phyloP scores from a whole-genome alignment of 116 monocot genomes.

The Papilionanthe hybrid region DNA sequence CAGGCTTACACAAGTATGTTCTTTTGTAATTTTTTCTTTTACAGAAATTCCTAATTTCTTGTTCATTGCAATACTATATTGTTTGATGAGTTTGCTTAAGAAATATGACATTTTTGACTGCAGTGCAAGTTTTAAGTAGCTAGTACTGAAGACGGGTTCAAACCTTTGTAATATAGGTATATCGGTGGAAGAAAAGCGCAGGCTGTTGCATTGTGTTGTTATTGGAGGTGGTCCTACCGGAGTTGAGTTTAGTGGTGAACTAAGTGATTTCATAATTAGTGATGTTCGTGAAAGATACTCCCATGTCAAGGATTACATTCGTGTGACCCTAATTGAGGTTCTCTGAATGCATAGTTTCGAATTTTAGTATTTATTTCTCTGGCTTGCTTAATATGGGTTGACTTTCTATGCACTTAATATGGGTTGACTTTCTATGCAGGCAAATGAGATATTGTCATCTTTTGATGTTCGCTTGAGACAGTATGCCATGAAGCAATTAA shows the following conservation, averaged over 20 bases:
- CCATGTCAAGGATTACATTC: slow-evolving; percentile 92
- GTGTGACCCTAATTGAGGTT: slow-evolving; percentile 94
- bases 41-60: not conserved
- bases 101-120: not conserved
- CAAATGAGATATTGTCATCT: slow-evolving; percentile 92
- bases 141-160: not conserved
- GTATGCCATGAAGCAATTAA: slow-evolving; percentile 83
- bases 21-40: not conserved
- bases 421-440: slow-evolving; percentile 36
- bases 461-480: slow-evolving; percentile 89
- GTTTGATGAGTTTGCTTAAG: not conserved
- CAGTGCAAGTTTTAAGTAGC: not conserved
- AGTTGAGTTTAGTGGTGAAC: slow-evolving; percentile 97
- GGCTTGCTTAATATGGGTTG: slow-evolving; percentile 7
- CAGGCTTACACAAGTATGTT: not conserved
- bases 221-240: slow-evolving; percentile 96
- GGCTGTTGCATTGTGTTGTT: slow-evolving; percentile 89
- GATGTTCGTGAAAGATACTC: slow-evolving; percentile 83
- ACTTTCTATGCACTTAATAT: slow-evolving; percentile 21
- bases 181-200: slow-evolving; percentile 72
- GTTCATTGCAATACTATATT: not conserved
- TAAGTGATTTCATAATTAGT: slow-evolving; percentile 90
- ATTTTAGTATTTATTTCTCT: not conserved
- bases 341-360: not conserved
- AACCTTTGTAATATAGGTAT: slow-evolving; percentile 39